Evolutionary conservation across 2,329 filamentous ascomycete genomes (phyloP).

Genomic region (Penicillium sp.): DNA sequence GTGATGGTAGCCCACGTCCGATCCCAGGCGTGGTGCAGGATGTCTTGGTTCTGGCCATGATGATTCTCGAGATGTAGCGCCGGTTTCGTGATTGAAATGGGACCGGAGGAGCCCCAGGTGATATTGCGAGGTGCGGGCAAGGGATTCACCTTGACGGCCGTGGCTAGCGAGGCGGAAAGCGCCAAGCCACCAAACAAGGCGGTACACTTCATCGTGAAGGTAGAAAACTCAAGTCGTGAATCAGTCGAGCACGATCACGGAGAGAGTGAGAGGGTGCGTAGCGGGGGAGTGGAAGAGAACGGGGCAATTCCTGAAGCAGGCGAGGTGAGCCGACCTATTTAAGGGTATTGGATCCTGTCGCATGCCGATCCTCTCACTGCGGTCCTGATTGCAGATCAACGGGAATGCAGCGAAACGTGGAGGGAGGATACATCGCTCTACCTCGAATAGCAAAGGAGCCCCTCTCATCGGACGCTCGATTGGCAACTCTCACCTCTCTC

Average conservation of each 20-base stretch:
- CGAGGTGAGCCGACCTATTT: too few relatives aligned
- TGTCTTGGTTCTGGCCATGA: slow-evolving; percentile 17
- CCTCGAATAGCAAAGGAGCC: too few relatives aligned
- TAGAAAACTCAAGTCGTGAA: background rate
- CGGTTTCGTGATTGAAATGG: slow-evolving; percentile 39
- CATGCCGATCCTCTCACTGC: too few relatives aligned
- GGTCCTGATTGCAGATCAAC: too few relatives aligned
- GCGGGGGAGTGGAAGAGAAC: too few relatives aligned
- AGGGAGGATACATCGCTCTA: too few relatives aligned
- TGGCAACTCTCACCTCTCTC: too few relatives aligned
- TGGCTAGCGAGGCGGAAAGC: slow-evolving; percentile 32
- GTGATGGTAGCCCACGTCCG: slow-evolving; percentile 46
- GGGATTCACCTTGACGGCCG: slow-evolving; percentile 49
- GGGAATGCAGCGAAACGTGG: too few relatives aligned
- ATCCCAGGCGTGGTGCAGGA: slow-evolving; percentile 46
- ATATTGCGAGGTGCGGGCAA: slow-evolving; percentile 50
- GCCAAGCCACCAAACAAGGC: slow-evolving; percentile 22
- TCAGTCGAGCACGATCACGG: background rate
- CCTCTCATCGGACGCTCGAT: too few relatives aligned
- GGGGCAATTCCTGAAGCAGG: too few relatives aligned
- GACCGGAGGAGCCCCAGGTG: slow-evolving; percentile 49
- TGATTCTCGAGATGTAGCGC: slow-evolving; percentile 34
- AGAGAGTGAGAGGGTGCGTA: background rate
- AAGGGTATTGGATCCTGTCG: too few relatives aligned
- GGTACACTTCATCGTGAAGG: slow-evolving; percentile 24